These are phyloP conservation scores for Phaeosphaeria sp. DNA, from an alignment of 2,329 filamentous ascomycete genomes.

Conservation along the genomic window DNA sequence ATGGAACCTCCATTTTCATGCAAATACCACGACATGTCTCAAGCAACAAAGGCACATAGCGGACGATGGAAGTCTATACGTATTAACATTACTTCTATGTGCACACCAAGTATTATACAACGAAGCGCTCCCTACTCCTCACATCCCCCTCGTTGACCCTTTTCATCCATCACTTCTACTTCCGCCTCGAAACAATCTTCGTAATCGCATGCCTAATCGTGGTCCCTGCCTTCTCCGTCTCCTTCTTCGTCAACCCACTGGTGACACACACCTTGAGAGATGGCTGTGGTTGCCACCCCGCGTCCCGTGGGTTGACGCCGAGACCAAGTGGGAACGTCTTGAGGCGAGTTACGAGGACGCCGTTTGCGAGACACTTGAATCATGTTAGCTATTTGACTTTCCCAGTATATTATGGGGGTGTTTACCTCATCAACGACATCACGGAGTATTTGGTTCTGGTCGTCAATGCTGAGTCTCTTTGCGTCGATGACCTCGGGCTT, in stretches of 20 bases:
- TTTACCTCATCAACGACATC: constrained; percentile 96
- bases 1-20: background rate
- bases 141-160: background rate
- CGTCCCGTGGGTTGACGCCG: constrained; percentile 70
- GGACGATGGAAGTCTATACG: background rate
- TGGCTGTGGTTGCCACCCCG: constrained; percentile 71
- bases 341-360: constrained; percentile 85
- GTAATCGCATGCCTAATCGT: constrained; percentile 91
- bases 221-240: constrained; percentile 91
- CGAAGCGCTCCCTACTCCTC: background rate
- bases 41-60: background rate
- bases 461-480: constrained; percentile 70
- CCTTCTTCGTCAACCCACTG: constrained; percentile 86
- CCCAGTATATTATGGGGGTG: constrained; percentile 7
- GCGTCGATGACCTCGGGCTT: constrained; percentile 81
- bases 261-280: constrained; percentile 93
- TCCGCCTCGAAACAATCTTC: constrained; percentile 76
- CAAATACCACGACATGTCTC: background rate
- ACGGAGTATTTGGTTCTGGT: constrained; percentile 84
- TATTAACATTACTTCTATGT: constrained; percentile 3
- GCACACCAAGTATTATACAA: background rate
- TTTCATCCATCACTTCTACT: constrained; percentile 20
- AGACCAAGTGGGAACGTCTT: constrained; percentile 72
- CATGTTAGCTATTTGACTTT: constrained; percentile 26
- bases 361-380: constrained; percentile 77